Conservation (phyloP, 2,329 filamentous ascomycete genomes). For the Erysiphe pulchra region DNA sequence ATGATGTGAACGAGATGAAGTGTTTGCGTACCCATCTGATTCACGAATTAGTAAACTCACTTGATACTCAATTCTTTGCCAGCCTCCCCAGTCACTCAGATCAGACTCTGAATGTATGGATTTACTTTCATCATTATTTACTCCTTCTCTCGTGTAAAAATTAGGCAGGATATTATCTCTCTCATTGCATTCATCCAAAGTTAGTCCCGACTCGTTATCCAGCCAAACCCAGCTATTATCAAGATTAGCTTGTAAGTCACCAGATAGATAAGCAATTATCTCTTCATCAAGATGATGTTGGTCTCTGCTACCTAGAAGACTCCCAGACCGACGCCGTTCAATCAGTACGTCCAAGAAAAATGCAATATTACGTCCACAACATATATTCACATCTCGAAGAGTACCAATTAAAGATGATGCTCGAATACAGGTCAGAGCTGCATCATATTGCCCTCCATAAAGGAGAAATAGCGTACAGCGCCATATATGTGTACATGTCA, state of each 20-base stretch:
- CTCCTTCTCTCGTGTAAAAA: constrained; percentile 3
- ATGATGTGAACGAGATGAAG: background rate
- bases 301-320: constrained; percentile 8
- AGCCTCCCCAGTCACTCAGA: constrained; percentile 50
- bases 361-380: constrained; percentile 56
- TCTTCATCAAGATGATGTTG: constrained; percentile 41
- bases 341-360: constrained; percentile 54
- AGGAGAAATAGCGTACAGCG: constrained; percentile 61
- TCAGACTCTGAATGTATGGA: constrained; percentile 26
- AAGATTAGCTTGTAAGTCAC: constrained; percentile 58
- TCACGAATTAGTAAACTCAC: constrained; percentile 24
- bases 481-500: constrained; percentile 67
- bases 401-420: constrained; percentile 44
- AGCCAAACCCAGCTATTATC: constrained; percentile 70
- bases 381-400: constrained; percentile 43
- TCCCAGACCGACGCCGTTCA: constrained; percentile 22
- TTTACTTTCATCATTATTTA: constrained; percentile 15
- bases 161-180: background rate
- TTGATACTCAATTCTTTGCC: constrained; percentile 45
- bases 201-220: constrained; percentile 25
- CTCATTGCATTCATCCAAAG: constrained; percentile 4
- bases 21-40: constrained; percentile 4
- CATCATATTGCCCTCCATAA: constrained; percentile 44
- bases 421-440: constrained; percentile 47
- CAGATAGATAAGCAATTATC: constrained; percentile 62